phyloP scores from a whole-genome alignment of 1,284 basidiomycete genomes.

The Rhodotorula sp. region DNA sequence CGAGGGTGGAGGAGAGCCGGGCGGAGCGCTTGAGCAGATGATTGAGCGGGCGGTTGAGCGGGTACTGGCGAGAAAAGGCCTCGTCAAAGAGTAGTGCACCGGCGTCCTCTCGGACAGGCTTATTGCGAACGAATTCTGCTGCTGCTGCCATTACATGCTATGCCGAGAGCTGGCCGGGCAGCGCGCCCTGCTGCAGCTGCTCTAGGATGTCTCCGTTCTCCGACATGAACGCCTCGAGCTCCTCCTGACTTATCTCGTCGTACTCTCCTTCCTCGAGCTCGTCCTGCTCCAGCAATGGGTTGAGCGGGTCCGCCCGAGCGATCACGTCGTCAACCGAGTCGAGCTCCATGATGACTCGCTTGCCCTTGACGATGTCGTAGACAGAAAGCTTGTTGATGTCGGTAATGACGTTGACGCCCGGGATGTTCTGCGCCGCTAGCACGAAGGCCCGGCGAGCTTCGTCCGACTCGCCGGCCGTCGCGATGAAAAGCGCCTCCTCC shows the following conservation, averaged over 20 bases:
- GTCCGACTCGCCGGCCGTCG: conserved; percentile 1
- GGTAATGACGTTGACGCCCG: conserved; percentile 23
- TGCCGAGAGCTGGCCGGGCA: no score
- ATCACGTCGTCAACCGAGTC: conserved; percentile 35
- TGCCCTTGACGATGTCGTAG: conserved; percentile 38
- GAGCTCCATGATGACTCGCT: conserved; percentile 37
- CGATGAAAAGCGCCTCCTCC: conserved; percentile 35
- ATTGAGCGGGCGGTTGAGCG: conserved; percentile 72
- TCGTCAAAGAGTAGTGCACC: conserved; percentile 15
- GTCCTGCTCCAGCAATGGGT: conserved; percentile 22
- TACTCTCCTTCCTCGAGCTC: conserved; percentile 20
- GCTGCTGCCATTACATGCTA: no score
- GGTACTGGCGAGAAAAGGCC: conserved; percentile 53
- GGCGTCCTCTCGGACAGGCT: no score
- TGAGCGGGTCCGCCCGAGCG: conserved; percentile 30
- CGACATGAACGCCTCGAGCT: no score
- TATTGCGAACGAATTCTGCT: no score
- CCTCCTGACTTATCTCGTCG: conserved; percentile 3
- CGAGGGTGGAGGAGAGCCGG: conserved; percentile 56
- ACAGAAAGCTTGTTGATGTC: conserved; percentile 31
- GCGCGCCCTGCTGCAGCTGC: no score
- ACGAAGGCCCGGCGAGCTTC: conserved; percentile 27
- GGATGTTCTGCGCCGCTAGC: conserved; percentile 35
- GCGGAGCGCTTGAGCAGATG: conserved; percentile 57
- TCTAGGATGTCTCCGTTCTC: no score